Evolutionary conservation across 768 basidiomycete species (phyloP).

Genomic region (Hemileccinum impolitum): DNA sequence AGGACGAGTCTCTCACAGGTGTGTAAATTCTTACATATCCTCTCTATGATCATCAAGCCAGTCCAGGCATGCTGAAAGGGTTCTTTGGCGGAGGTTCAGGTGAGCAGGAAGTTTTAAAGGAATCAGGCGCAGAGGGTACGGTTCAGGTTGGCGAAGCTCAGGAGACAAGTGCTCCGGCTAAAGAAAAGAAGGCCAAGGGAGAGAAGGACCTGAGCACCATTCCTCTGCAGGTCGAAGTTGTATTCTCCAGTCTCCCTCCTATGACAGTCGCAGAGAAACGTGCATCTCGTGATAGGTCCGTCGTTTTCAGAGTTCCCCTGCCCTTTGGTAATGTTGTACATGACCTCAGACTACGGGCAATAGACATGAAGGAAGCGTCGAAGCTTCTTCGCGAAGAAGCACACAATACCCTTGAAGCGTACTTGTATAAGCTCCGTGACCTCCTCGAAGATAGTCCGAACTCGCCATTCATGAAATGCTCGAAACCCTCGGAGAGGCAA

Average conservation of each 20-base stretch:
- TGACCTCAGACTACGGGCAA: constrained; percentile 61
- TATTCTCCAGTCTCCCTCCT: constrained; percentile 62
- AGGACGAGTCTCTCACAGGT: constrained; percentile 77
- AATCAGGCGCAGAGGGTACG: constrained; percentile 16
- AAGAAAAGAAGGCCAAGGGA: constrained; percentile 37
- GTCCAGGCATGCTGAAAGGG: constrained; percentile 77
- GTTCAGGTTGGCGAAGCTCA: constrained; percentile 32
- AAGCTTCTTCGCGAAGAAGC: constrained; percentile 85
- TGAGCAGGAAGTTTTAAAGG: constrained; percentile 28
- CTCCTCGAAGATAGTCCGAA: constrained; percentile 64
- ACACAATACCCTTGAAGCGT: constrained; percentile 85
- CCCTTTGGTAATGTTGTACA: constrained; percentile 5
- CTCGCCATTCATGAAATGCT: constrained; percentile 83
- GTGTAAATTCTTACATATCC: constrained; percentile 13
- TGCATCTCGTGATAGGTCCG: constrained; percentile 67
- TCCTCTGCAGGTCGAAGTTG: constrained; percentile 57
- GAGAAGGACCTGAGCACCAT: constrained; percentile 56
- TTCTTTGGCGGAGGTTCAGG: constrained; percentile 69
- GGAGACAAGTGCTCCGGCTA: constrained; percentile 26
- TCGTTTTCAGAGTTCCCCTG: background rate
- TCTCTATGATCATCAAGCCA: constrained; percentile 11
- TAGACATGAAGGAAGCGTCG: constrained; percentile 73
- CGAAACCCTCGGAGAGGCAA: constrained; percentile 65
- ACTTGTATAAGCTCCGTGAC: constrained; percentile 88
- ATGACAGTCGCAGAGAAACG: constrained; percentile 79